Evolutionary conservation across 2,329 filamentous ascomycete species (phyloP), one percentile per base, ranked within the genome.

Genomic region (Hymenoscyphus infarciens): DNA sequence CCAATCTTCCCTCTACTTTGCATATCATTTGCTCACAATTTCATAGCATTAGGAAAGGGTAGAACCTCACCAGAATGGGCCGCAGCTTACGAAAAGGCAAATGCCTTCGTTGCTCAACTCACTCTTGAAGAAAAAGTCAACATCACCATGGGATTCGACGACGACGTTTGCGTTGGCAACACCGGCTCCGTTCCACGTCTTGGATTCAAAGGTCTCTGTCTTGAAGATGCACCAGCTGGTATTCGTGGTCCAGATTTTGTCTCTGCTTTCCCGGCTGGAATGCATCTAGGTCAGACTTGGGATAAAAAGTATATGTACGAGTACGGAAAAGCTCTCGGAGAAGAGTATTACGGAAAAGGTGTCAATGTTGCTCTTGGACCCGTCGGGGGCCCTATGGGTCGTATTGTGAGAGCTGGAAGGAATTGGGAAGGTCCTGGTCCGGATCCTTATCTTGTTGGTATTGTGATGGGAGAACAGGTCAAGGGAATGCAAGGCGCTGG

Each of bases 261-360:
- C 64, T 87, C 84, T 55, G 86, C 83, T 2, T 89, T 88, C 73
- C 81, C 86, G 2, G 82, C 85, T 7, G 90, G 38, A 29, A 54
- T 59, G 39, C 56, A 54, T 25, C 7, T 39, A 2, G 56, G 19
- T 59, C 42, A 59, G 38, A 58, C 54, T 7, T 60, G 49, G 59
- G 31, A 61, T 27, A 56, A 52, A 22, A 31, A 55, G 13, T 54
- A 54, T 10, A 61, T 63, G 29, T n/a, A 33, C 16, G 56, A 19
- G 39, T 60, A 61, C 5, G 56, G 42, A 19, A 56, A 59, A 49
- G 62, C 62, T n/a, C 38, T 61, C 2, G 59, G 56, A 5, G 55
- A 55, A 16, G 62, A 61, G 33, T 64, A 38, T 22, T 54, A 29
- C n/a, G 59, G 38, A n/a, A 61, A 56, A 8, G 63, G 63, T 39